Base-by-base conservation (phyloP, 495 filamentous ascomycete species). In the Daldinia concentrica region DNA sequence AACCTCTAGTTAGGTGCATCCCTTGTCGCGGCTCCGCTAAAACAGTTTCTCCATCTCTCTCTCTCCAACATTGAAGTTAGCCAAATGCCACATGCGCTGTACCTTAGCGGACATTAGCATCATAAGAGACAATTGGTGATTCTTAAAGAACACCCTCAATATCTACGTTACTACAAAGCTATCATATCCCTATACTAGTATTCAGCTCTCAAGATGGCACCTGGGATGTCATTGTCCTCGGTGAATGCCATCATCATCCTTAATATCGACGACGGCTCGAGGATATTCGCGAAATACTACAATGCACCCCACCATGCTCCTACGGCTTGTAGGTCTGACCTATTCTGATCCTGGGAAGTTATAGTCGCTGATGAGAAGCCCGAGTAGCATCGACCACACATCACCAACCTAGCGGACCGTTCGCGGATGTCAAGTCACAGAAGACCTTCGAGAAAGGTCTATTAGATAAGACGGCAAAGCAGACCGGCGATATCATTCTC, bases 231-330 rank as follows among this genome's bases (percentile, higher is more conserved):
- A 64, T 89, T 98, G 67, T 95, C 95, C 84, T 92, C 93, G 75
- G 90, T 98, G 74, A 94, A 94, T 79, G 94, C 94, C 72, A 90
- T 98, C 82, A 87, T 98, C 79, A 88, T 97, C 78, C 91, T 98
- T 82, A 91, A 89, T 74, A 89, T 91, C 68, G 90, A 95, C 77
- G 94, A 98, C 76, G 90, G 91, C 74, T 91, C 91, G 66, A 90
- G 95, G 74, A 92, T 99, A 83, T 93, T 97, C 79, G 86, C 93
- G 57, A 97, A 97, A 83, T 99, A 98, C 88, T 99, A 95, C 87
- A 91, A 86, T 64, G 86, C 93, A 56, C 95, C 93, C 57, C 95
- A 98, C 81, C 85, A 90, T 71, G 88, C 88, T 50, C 74, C 76
- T n/a, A 82, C 87, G 32, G 85, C 84, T 68, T 67, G 77, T 75